Evolutionary conservation across 2,329 filamentous ascomycete genomes (phyloP).

Genomic region (Seiridium cupressi): DNA sequence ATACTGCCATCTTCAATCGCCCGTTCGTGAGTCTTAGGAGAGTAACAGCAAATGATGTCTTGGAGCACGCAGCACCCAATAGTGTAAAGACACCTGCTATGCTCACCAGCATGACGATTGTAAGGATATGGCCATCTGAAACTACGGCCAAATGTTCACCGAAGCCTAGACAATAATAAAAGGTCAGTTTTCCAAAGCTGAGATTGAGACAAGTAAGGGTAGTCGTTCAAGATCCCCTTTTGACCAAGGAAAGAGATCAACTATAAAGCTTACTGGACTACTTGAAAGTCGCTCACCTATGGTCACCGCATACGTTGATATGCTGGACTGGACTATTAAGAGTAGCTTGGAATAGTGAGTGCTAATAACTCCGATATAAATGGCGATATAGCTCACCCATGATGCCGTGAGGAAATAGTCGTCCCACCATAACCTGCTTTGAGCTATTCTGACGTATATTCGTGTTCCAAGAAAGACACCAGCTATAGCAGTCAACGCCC

Average conservation of each 20-base stretch:
- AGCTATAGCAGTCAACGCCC: constrained; percentile 8
- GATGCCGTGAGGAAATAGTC: constrained; percentile 7
- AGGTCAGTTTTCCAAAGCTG: no score
- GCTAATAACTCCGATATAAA: no score
- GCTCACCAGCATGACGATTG: background rate
- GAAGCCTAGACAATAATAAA: background rate
- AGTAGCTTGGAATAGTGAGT: background rate
- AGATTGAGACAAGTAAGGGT: no score
- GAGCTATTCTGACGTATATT: constrained; percentile 3
- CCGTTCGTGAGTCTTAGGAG: constrained; percentile 28
- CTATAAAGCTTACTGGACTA: no score
- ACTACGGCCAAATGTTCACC: constrained; percentile 5
- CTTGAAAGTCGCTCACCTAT: no score
- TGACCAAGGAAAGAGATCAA: no score
- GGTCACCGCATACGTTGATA: constrained; percentile 6
- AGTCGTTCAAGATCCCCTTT: no score
- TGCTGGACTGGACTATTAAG: background rate
- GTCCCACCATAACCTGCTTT: constrained; percentile 9
- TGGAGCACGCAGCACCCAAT: constrained; percentile 32
- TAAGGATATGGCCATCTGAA: background rate
- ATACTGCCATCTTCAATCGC: constrained; percentile 23
- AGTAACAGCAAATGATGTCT: constrained; percentile 36
- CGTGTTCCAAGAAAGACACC: constrained; percentile 5
- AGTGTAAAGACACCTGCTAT: constrained; percentile 14
- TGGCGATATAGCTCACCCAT: constrained; percentile 2